These are phyloP conservation scores for Fusarium brachygibbosum DNA, from an alignment of 2,329 filamentous ascomycete species.

Conservation along the genomic window DNA sequence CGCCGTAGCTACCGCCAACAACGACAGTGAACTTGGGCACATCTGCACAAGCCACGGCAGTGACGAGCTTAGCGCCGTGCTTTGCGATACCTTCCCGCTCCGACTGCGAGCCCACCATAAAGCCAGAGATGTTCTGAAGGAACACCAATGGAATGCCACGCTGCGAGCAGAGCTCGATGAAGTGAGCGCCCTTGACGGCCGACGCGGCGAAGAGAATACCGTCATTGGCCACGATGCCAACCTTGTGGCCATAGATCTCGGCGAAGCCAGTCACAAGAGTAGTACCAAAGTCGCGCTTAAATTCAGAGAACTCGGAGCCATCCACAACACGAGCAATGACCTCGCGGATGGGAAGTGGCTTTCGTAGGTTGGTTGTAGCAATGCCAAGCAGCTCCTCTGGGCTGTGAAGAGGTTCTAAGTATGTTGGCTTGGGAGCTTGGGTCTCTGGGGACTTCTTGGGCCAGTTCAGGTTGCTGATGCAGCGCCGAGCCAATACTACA, in stretches of 20 bases:
- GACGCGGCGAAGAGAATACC: conserved; percentile 93
- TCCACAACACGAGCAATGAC: conserved; percentile 95
- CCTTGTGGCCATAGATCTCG: conserved; percentile 87
- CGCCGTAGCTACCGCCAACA: conserved; percentile 91
- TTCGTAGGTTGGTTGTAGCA: conserved; percentile 88
- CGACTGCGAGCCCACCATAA: conserved; percentile 96
- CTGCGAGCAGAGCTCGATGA: conserved; percentile 94
- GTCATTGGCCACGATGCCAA: conserved; percentile 96
- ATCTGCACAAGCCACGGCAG: conserved; percentile 91
- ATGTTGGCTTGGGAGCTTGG: conserved; percentile 58
- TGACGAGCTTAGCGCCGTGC: conserved; percentile 96
- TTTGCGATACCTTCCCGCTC: conserved; percentile 97
- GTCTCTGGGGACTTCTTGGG: conserved; percentile 64
- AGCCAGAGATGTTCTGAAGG: conserved; percentile 95
- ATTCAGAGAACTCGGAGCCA: conserved; percentile 89
- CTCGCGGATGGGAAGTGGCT: conserved; percentile 87
- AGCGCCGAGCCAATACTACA: conserved; percentile 84
- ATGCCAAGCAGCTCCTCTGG: conserved; percentile 87
- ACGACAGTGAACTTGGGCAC: conserved; percentile 98
- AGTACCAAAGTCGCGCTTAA: conserved; percentile 91
- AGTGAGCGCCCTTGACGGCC: conserved; percentile 94
- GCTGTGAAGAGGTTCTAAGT: conserved; percentile 83
- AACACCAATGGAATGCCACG: conserved; percentile 92
- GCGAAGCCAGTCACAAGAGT: conserved; percentile 95
- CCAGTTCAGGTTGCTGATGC: conserved; percentile 91